Base-by-base conservation (phyloP, 495 filamentous ascomycete species). In the Neurospora discreta region DNA sequence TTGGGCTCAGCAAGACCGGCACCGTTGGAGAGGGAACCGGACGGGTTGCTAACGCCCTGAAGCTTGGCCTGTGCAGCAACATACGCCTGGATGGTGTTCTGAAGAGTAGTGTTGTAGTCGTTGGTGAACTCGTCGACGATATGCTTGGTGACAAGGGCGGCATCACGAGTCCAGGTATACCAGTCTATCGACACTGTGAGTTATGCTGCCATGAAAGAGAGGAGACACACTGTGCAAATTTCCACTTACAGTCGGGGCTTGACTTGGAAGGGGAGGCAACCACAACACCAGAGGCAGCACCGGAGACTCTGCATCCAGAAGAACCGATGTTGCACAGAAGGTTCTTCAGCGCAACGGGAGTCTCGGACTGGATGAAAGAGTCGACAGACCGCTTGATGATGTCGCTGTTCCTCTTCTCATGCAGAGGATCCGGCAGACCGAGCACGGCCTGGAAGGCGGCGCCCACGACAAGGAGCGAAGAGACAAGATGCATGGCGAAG, bases 151-250 rank as follows among this genome's bases (percentile, higher is more conserved):
- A 87, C 86, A 73, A 93, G 80, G 10, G 88, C 85, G n/a, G 88
- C 84, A 76, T 92, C 91, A 71, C 91, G 83, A n/a, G 88, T 91
- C 90, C 91, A 93, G 13, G 90, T 90, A 73, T 87, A 92, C 75
- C 79, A 88, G 76, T 87, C 84, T 88, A 58, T 23, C 23, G 43
- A 58, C 67, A 67, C 38, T 23, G 40, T 69, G 23, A 41, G 20
- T 7, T 10, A 41, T 65, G 39, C 30, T 43, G 36, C 6, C 41
- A 40, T 78, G 23, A 74, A n/a, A n/a, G 74, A 69, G 11, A 69
- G 68, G n/a, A 33, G 15, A 67, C 15, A 9, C 15, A 1, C 44
- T 26, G 39, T 18, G 42, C 38, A 67, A 67, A 60, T 39, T 23
- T 26, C 68, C 20, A 80, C 88, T 77, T 80, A 91, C 89, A 92